Conservation (phyloP, 805 yeast species). For the Ogataea nakhonphanomensis region DNA sequence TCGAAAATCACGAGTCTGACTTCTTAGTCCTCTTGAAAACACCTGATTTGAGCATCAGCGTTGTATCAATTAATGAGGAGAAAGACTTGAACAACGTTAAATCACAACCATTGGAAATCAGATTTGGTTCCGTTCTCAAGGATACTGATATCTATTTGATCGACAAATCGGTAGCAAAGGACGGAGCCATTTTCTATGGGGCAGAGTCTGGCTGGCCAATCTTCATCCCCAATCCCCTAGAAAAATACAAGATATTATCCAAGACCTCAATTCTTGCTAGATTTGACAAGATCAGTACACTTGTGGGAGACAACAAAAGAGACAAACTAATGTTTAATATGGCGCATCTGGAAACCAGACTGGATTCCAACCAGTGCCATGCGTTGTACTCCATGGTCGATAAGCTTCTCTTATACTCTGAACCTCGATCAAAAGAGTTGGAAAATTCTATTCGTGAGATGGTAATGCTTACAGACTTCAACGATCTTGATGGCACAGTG, state of each 20-base stretch:
- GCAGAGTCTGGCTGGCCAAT: constrained; percentile 77
- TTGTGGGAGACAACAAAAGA: constrained; percentile 33
- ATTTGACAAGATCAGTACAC: constrained; percentile 50
- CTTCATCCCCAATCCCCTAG: constrained; percentile 66
- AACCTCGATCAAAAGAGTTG: constrained; percentile 60
- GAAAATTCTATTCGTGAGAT: constrained; percentile 62
- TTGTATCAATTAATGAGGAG: constrained; percentile 56
- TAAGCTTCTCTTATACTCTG: constrained; percentile 58
- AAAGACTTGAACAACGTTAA: constrained; percentile 12
- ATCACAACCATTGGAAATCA: constrained; percentile 48
- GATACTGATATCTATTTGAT: constrained; percentile 74
- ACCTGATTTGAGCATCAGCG: constrained; percentile 65
- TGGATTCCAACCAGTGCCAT: constrained; percentile 73
- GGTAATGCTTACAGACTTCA: constrained; percentile 66
- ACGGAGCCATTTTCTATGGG: constrained; percentile 54
- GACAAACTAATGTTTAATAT: constrained; percentile 59
- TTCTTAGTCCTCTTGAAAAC: constrained; percentile 69
- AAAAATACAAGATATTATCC: constrained; percentile 53
- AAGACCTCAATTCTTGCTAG: constrained; percentile 61
- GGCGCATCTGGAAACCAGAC: constrained; percentile 62
- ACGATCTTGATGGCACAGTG: constrained; percentile 41
- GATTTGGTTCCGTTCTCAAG: constrained; percentile 65
- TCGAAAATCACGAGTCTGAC: constrained; percentile 47
- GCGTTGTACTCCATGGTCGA: constrained; percentile 60
- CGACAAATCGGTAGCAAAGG: constrained; percentile 37